Evolutionary conservation across 768 basidiomycete species (phyloP).

Genomic region (Naganishia vaughanmartiniae): DNA sequence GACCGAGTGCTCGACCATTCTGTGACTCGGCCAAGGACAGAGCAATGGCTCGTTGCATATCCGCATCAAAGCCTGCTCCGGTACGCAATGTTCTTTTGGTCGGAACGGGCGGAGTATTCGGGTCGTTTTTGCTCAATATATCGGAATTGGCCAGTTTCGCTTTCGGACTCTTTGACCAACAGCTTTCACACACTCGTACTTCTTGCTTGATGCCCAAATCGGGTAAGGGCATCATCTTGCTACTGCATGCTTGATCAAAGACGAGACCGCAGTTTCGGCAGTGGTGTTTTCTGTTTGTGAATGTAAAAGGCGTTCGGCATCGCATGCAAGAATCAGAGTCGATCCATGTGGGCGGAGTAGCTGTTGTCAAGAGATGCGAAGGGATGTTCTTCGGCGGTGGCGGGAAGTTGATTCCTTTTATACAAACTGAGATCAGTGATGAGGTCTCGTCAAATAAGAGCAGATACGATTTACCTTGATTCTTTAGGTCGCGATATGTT

Average conservation of each 20-base stretch:
- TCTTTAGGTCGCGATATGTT: slow-evolving; percentile 71
- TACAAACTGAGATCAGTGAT: slow-evolving; percentile 36
- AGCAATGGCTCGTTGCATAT: slow-evolving; percentile 89
- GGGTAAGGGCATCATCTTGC: slow-evolving; percentile 76
- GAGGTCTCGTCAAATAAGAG: slow-evolving; percentile 50
- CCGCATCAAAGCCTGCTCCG: slow-evolving; percentile 68
- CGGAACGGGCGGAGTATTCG: slow-evolving; percentile 41
- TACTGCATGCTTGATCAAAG: slow-evolving; percentile 90
- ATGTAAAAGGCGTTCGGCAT: slow-evolving; percentile 83
- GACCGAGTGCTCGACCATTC: slow-evolving; percentile 56
- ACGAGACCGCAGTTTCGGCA: slow-evolving; percentile 97
- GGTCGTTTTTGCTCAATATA: slow-evolving; percentile 23
- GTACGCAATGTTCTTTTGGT: slow-evolving; percentile 57
- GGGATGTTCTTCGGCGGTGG: slow-evolving; percentile 41
- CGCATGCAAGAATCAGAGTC: slow-evolving; percentile 92
- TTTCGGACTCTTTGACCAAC: slow-evolving; percentile 66
- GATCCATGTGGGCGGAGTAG: slow-evolving; percentile 82
- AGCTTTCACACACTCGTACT: slow-evolving; percentile 90
- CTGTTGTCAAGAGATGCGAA: slow-evolving; percentile 44
- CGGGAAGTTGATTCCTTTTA: slow-evolving; percentile 54
- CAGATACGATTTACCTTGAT: slow-evolving; percentile 64
- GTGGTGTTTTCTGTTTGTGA: slow-evolving; percentile 97
- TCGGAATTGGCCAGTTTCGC: slow-evolving; percentile 33
- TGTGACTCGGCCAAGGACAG: slow-evolving; percentile 78
- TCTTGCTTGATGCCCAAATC: slow-evolving; percentile 89